These are phyloP conservation scores for Alternaria triticina DNA, from an alignment of 2,329 filamentous ascomycete species.

Conservation along the genomic window DNA sequence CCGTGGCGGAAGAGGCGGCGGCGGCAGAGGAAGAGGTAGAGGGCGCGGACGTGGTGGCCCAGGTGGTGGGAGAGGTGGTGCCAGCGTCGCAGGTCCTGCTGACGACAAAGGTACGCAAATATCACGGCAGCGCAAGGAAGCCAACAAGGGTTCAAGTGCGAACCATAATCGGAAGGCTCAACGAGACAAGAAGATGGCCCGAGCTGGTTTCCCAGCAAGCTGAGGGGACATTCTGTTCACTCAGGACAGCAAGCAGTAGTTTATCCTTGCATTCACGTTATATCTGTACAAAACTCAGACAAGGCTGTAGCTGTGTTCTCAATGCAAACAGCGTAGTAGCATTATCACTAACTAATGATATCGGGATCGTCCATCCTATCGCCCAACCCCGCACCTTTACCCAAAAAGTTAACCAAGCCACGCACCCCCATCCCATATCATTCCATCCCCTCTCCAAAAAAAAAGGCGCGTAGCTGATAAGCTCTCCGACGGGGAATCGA, in stretches of 20 bases:
- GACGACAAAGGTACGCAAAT: conserved; percentile 74
- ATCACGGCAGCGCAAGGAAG: conserved; percentile 78
- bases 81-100: conserved; percentile 67
- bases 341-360: background rate
- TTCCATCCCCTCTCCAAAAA: background rate
- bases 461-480: background rate
- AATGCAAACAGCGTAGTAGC: background rate
- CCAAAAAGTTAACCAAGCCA: background rate
- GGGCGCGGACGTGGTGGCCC: conserved; percentile 44
- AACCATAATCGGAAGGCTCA: conserved; percentile 86
- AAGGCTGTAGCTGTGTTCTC: background rate
- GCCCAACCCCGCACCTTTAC: background rate
- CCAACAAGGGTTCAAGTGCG: conserved; percentile 78
- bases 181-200: conserved; percentile 66
- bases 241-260: too few species aligned
- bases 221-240: background rate
- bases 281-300: background rate
- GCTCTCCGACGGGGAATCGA: conserved; percentile 9
- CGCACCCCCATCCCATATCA: background rate
- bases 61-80: conserved; percentile 46
- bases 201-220: conserved; percentile 57
- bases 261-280: background rate
- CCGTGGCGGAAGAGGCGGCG: conserved; percentile 52
- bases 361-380: background rate
- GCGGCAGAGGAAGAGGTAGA: conserved; percentile 46